Percentiles rank a stretch among this genome's conserved stretches.
These are phyloP conservation scores for Suhomyces prunicola DNA, from an alignment of 805 yeast species.

Conservation along the genomic window DNA sequence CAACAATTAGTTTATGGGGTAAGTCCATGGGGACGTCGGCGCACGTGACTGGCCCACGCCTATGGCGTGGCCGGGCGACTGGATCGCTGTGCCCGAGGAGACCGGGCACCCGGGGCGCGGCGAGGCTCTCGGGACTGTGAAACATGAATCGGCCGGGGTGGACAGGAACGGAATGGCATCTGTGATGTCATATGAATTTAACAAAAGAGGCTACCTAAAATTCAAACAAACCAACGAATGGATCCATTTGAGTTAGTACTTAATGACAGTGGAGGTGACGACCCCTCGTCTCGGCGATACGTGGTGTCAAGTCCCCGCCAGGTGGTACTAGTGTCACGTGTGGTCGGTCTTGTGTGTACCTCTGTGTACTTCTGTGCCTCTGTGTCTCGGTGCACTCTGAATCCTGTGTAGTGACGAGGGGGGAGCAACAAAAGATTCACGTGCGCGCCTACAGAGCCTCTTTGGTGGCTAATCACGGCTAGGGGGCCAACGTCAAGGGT, in stretches of 20 bases:
- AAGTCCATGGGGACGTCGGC: background rate
- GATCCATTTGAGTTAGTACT: background rate
- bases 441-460: background rate
- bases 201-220: background rate
- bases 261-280: background rate
- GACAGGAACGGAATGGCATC: background rate
- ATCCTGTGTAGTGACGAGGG: background rate
- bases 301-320: background rate
- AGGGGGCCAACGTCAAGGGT: background rate
- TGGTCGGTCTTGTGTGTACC: background rate
- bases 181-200: background rate
- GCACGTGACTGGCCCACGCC: background rate
- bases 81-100: constrained; percentile 1
- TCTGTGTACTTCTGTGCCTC: background rate
- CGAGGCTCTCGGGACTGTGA: background rate
- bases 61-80: constrained; percentile 1
- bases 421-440: background rate
- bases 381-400: background rate
- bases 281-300: background rate
- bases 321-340: background rate
- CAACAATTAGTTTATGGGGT: background rate
- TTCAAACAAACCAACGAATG: background rate
- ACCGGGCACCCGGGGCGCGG: background rate
- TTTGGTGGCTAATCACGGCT: background rate
- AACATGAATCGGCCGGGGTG: background rate